A percentile compares a stretch with the other conserved stretches of the same genome.
phyloP scores from a whole-genome alignment of 2,329 filamentous ascomycete species.

The Diplodia mutila region DNA sequence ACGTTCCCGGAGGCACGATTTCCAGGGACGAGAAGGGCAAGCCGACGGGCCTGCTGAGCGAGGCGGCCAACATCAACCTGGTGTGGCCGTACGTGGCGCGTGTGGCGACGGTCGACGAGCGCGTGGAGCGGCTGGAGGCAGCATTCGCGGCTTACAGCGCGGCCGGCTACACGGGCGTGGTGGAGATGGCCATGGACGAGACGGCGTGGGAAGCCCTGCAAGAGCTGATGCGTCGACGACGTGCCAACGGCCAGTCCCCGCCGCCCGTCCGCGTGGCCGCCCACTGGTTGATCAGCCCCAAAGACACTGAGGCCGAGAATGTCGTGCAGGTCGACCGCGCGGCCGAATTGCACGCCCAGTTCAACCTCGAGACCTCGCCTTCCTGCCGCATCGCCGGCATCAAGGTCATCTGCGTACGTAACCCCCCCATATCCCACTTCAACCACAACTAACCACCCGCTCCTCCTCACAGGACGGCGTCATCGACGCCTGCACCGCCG shows the following conservation, averaged over 20 bases:
- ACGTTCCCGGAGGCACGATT: constrained; percentile 58
- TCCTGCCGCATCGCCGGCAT: constrained; percentile 61
- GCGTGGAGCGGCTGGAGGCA: constrained; percentile 50
- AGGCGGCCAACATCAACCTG: constrained; percentile 58
- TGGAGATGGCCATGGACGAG: constrained; percentile 65
- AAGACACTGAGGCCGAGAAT: constrained; percentile 49
- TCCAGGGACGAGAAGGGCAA: constrained; percentile 53
- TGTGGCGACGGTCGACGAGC: constrained; percentile 54
- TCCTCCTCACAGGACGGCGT: constrained; percentile 55
- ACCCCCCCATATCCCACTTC: neutral
- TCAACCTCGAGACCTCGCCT: constrained; percentile 50
- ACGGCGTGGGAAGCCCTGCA: constrained; percentile 56
- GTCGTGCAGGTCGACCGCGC: constrained; percentile 57
- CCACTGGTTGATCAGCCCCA: constrained; percentile 60
- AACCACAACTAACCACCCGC: neutral
- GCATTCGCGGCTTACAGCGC: constrained; percentile 56
- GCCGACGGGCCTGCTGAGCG: constrained; percentile 56
- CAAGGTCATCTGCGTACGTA: constrained; percentile 59
- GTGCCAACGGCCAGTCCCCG: constrained; percentile 35
- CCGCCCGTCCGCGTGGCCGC: constrained; percentile 57
- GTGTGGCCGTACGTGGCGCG: constrained; percentile 60
- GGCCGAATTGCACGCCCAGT: constrained; percentile 51
- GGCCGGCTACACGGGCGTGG: constrained; percentile 58
- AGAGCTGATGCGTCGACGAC: neutral
- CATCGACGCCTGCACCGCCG: constrained; percentile 67